These are phyloP conservation scores for Aschersonia sp. DNA, from an alignment of 2,329 filamentous ascomycete species.

Conservation along the genomic window DNA sequence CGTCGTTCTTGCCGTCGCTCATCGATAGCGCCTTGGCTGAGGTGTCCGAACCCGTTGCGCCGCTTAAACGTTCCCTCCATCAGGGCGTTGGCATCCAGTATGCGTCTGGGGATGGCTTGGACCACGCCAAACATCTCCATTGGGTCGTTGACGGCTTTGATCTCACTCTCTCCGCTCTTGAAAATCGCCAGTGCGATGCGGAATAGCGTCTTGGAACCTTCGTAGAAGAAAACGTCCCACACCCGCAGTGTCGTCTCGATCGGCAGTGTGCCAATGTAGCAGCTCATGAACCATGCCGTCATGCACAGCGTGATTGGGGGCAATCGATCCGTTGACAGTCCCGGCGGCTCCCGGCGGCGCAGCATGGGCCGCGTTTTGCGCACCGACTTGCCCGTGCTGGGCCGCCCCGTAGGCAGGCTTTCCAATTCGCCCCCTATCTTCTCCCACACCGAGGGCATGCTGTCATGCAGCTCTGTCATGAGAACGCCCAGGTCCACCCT, in stretches of 20 bases:
- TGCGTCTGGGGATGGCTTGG: constrained; percentile 66
- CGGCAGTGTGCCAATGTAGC: constrained; percentile 83
- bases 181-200: constrained; percentile 83
- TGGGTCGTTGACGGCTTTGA: constrained; percentile 64
- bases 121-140: constrained; percentile 96
- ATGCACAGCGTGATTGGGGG: constrained; percentile 86
- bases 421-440: constrained; percentile 75
- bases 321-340: constrained; percentile 38
- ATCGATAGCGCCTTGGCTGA: constrained; percentile 73
- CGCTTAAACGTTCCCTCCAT: constrained; percentile 74
- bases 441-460: constrained; percentile 69
- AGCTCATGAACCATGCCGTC: constrained; percentile 96
- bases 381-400: constrained; percentile 19
- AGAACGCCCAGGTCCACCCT: constrained; percentile 90
- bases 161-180: constrained; percentile 71
- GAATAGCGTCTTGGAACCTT: constrained; percentile 87
- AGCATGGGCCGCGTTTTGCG: constrained; percentile 23
- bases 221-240: constrained; percentile 94
- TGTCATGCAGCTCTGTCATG: constrained; percentile 73
- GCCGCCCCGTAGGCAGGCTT: constrained; percentile 23
- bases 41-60: constrained; percentile 63
- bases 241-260: constrained; percentile 85
- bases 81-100: constrained; percentile 69
- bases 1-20: constrained; percentile 56
- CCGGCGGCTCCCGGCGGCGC: constrained; percentile 22